These are phyloP conservation scores for Croton setiger DNA, from an alignment of 441 rosid genomes.

Conservation along the genomic window DNA sequence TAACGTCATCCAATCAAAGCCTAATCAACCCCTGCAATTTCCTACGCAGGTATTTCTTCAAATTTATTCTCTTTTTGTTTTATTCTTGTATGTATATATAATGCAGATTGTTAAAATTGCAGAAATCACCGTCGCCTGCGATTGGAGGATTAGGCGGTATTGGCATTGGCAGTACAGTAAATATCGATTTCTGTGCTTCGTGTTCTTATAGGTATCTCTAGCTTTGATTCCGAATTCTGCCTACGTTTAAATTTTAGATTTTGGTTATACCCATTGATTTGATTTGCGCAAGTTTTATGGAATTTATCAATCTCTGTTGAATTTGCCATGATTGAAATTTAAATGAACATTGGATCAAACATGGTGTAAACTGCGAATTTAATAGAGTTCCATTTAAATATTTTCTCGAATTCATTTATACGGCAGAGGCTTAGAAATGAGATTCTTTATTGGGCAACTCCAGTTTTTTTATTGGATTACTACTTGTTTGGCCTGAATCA, in stretches of 20 bases:
- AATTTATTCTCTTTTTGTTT: not conserved
- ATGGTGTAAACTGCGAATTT: too few relatives aligned
- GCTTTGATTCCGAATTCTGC: not conserved
- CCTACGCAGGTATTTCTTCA: conserved; percentile 26
- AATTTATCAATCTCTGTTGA: too few relatives aligned
- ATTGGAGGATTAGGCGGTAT: conserved; percentile 27
- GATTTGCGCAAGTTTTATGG: too few relatives aligned
- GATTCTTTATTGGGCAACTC: too few relatives aligned
- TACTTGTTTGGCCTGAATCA: too few relatives aligned
- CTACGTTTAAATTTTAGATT: conserved; percentile 3
- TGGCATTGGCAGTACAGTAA: conserved; percentile 39
- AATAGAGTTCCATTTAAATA: too few relatives aligned
- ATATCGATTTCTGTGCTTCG: conserved; percentile 46
- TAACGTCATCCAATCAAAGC: conserved; percentile 16
- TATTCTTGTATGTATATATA: not conserved
- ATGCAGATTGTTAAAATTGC: conserved; percentile 9
- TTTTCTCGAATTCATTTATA: too few relatives aligned
- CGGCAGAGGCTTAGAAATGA: too few relatives aligned
- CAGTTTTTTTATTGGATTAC: too few relatives aligned
- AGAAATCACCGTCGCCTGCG: conserved; percentile 27
- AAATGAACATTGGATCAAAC: too few relatives aligned
- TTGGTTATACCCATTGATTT: not conserved
- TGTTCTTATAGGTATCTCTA: conserved; percentile 39
- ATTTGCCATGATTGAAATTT: too few relatives aligned
- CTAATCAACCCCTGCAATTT: conserved; percentile 30